Percentiles rank a stretch among this genome's conserved stretches.
phyloP scores from a whole-genome alignment of 2,329 filamentous ascomycete genomes.

The Penicillium sumatraense region DNA sequence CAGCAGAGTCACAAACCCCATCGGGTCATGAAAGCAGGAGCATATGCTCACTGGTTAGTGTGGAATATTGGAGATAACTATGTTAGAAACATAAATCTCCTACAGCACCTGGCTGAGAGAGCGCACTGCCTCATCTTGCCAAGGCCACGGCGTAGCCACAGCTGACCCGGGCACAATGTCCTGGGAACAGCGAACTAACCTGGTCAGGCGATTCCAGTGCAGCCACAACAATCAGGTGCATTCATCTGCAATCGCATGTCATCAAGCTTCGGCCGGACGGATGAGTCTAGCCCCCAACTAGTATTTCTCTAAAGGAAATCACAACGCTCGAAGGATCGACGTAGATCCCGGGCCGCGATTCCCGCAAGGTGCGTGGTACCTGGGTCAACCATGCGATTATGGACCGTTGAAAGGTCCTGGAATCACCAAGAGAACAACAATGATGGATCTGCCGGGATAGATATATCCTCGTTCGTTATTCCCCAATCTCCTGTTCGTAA shows the following conservation, averaged over 20 bases:
- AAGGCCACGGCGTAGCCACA: not conserved
- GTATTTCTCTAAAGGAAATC: too few species aligned
- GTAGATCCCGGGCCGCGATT: constrained; percentile 9
- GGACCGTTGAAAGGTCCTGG: too few species aligned
- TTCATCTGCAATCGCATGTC: not conserved
- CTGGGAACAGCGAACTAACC: not conserved
- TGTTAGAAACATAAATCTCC: not conserved
- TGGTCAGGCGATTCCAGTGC: not conserved
- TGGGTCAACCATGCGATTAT: not conserved
- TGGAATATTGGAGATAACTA: too few species aligned
- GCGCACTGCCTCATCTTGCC: constrained; percentile 1
- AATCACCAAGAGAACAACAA: not conserved
- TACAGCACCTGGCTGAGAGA: not conserved
- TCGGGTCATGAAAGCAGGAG: too few species aligned
- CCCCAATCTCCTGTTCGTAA: not conserved
- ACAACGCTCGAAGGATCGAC: too few species aligned
- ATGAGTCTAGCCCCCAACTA: too few species aligned
- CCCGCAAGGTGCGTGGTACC: constrained; percentile 13
- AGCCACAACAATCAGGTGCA: not conserved
- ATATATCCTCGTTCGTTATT: not conserved
- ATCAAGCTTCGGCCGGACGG: not conserved
- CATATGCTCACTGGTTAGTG: too few species aligned
- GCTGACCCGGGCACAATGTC: not conserved
- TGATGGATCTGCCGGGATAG: not conserved
- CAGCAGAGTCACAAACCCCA: not conserved